Percentiles rank a stretch among this genome's conserved stretches.
These are phyloP conservation scores for Populus nigra DNA, from an alignment of 345 rosid genomes.

Conservation along the genomic window DNA sequence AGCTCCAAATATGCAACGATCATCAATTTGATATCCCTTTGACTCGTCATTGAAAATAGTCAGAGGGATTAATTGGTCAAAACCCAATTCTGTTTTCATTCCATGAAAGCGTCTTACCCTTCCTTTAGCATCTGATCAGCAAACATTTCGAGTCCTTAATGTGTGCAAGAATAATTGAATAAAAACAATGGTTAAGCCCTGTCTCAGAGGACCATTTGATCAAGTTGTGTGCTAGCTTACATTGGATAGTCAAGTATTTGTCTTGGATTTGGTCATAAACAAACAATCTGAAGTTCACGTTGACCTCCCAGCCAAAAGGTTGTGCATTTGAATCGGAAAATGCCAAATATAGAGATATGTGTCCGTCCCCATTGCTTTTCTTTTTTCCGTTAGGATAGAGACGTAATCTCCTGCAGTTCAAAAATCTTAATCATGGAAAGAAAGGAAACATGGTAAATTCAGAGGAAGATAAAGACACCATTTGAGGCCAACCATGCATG, in stretches of 20 bases:
- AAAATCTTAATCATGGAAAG: neutral
- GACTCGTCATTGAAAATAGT: neutral
- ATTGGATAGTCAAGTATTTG: constrained; percentile 6
- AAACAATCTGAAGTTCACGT: constrained; percentile 9
- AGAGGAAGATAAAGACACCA: neutral
- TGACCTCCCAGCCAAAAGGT: neutral
- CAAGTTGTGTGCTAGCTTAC: neutral
- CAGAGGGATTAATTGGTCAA: neutral
- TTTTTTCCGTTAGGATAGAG: constrained; percentile 10
- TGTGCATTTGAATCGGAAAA: neutral
- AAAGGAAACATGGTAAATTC: neutral
- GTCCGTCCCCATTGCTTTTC: neutral
- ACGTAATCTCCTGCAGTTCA: constrained; percentile 3
- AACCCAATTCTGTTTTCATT: neutral
- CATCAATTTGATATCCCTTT: constrained; percentile 8
- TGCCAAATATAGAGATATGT: constrained; percentile 5
- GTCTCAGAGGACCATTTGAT: neutral
- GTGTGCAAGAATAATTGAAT: too few species aligned
- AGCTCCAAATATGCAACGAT: constrained; percentile 18
- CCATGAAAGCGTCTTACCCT: neutral
- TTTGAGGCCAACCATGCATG: neutral
- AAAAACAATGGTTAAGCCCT: neutral
- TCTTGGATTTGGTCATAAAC: constrained; percentile 4
- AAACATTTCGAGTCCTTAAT: neutral
- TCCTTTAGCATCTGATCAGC: neutral